Base-by-base conservation (phyloP, 1,139 yeast species). In the Lodderomyces pseudojiufengensis region DNA sequence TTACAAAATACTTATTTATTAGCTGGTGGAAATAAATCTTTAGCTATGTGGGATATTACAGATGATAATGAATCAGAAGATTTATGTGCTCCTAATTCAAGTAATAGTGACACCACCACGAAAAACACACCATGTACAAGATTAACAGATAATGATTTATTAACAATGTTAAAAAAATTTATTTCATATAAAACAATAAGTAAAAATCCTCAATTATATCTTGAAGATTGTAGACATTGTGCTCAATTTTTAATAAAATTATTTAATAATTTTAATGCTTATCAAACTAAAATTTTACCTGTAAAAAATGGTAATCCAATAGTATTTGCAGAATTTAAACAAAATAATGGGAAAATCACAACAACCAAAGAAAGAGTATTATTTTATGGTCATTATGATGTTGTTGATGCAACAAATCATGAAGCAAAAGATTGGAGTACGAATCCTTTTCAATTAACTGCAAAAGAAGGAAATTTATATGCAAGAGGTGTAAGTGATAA, bases 351-450 rank as follows among this genome's bases (percentile, higher is more conserved):
- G 3, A 40, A 39, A 3, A 22, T 22, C 4, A 9, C 26, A 13
- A 4, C 34, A 9, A 12, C 21, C 5, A n/a, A 38, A 6, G 39
- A 33, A 4, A 63, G 82, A 39, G 70, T 88, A 3, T 56, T 90
- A 35, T 92, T 95, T 81, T 92, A 92, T 57, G 97, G 96, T 1
- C 98, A 92, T 65, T 92, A 92, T 55, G 98, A 92, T 59, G 97
- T 92, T 18, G 90, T 92, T 25, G 82, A 78, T 42, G 76, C 76
- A 4, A 54, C 60, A 14, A 61, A 54, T 14, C 41, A 46, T 28
- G 76, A 74, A 33, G 61, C 65, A 3, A 72, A 69, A 12, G 65
- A 63, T 32, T 92, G 97, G 97, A 57, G 67, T 4, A 76, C 94
- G 0, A 80, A 84, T 46, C 97, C 98, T 0, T 92, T 83, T 56